Percentiles rank a stretch among this genome's conserved stretches.
These are phyloP conservation scores for Trichoderma aggressivum DNA, from an alignment of 2,329 filamentous ascomycete genomes.

Conservation along the genomic window DNA sequence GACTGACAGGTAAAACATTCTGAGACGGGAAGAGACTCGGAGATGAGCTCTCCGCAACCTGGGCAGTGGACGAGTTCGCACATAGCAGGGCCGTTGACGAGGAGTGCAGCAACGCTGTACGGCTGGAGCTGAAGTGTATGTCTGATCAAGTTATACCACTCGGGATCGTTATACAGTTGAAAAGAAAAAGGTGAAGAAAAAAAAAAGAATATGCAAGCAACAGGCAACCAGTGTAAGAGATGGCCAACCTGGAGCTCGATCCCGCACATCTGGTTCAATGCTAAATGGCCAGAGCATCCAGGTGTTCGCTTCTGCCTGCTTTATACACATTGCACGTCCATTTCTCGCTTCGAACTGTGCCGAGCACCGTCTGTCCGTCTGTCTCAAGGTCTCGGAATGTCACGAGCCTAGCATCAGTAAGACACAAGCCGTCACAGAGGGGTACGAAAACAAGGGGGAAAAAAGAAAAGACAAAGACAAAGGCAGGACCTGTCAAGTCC, in stretches of 20 bases:
- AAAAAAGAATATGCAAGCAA: background rate
- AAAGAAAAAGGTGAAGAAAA: background rate
- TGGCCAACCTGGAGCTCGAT: background rate
- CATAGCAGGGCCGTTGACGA: background rate
- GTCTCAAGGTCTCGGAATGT: background rate
- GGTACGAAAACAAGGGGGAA: background rate
- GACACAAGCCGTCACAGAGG: background rate
- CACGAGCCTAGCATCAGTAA: background rate
- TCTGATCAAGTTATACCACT: background rate
- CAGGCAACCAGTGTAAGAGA: background rate
- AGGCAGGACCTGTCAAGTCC: background rate
- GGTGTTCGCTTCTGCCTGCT: background rate
- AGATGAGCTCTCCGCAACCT: slow-evolving; percentile 22
- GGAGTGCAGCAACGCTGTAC: background rate
- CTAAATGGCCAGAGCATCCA: background rate
- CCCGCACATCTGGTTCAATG: background rate
- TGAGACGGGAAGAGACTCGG: slow-evolving; percentile 19
- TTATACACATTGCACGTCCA: background rate
- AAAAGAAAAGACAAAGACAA: background rate
- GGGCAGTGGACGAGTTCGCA: slow-evolving; percentile 20
- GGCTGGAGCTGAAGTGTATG: background rate
- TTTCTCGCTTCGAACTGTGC: background rate
- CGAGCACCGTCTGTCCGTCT: background rate
- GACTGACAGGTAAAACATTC: slow-evolving; percentile 24
- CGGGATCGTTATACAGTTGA: background rate